Conservation (phyloP, 2,329 filamentous ascomycete genomes). For the Fusarium clavum region DNA sequence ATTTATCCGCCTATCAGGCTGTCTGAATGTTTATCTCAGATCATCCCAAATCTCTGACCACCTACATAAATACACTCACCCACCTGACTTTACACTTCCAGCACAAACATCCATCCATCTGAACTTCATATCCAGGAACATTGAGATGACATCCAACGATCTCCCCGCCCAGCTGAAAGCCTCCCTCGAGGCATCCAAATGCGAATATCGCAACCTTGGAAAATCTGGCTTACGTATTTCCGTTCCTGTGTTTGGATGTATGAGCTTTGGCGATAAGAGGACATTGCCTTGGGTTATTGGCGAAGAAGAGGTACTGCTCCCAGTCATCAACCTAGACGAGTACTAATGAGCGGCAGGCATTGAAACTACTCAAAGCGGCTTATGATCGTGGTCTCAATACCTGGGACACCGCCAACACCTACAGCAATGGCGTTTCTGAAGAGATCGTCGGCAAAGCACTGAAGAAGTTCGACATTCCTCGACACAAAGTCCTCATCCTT, state of each 20-base stretch:
- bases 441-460: slow-evolving; percentile 32
- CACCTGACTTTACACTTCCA: too few relatives aligned
- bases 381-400: slow-evolving; percentile 38
- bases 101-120: too few relatives aligned
- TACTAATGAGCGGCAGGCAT: not conserved
- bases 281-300: slow-evolving; percentile 31
- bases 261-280: slow-evolving; percentile 34
- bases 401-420: slow-evolving; percentile 32
- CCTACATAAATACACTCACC: not conserved
- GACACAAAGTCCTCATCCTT: slow-evolving; percentile 28
- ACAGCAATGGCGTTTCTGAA: slow-evolving; percentile 29
- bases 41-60: not conserved
- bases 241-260: slow-evolving; percentile 26
- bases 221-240: slow-evolving; percentile 27
- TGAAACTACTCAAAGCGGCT: slow-evolving; percentile 31
- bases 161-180: slow-evolving; percentile 26
- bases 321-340: too few relatives aligned
- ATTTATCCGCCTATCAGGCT: slow-evolving; percentile 20
- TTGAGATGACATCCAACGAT: slow-evolving; percentile 2
- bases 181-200: slow-evolving; percentile 27
- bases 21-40: not conserved
- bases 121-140: too few relatives aligned
- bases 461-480: slow-evolving; percentile 33
- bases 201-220: slow-evolving; percentile 32
- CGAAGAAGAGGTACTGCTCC: too few relatives aligned